phyloP scores from a whole-genome alignment of 2,329 filamentous ascomycete species.

The Beauveria caledonica region DNA sequence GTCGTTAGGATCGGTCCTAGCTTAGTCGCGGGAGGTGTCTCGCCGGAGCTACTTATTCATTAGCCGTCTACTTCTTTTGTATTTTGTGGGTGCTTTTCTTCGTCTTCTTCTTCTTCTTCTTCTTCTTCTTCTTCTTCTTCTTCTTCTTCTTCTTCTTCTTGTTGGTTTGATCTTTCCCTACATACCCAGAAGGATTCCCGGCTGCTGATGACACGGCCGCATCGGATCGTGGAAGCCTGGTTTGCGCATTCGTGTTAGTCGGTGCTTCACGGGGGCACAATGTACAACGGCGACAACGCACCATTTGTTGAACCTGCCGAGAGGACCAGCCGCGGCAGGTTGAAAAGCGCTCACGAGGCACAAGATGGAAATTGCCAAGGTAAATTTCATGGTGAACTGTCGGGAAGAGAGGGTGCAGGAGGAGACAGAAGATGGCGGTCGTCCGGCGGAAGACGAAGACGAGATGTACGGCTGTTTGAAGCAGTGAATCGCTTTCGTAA shows the following conservation, averaged over 20 bases:
- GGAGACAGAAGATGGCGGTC: background rate
- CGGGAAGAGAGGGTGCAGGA: background rate
- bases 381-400: slow-evolving; percentile 17
- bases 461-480: background rate
- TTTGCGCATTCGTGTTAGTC: background rate
- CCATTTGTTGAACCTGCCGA: slow-evolving; percentile 22
- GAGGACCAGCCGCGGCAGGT: slow-evolving; percentile 27
- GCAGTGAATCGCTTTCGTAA: background rate
- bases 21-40: slow-evolving; percentile 10
- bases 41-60: slow-evolving; percentile 12
- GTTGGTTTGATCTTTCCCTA: no score
- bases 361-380: slow-evolving; percentile 16
- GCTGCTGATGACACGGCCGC: background rate
- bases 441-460: background rate
- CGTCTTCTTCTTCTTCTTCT: background rate
- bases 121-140: background rate
- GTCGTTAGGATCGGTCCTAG: background rate
- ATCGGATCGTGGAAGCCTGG: background rate
- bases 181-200: background rate
- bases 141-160: background rate
- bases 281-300: slow-evolving; percentile 16
- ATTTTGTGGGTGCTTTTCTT: background rate
- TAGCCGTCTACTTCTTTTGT: background rate
- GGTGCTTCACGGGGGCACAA: no score
- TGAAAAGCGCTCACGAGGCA: slow-evolving; percentile 22